phyloP scores from a whole-genome alignment of 2,329 filamentous ascomycete species.

The Incumbomyces delicatus region DNA sequence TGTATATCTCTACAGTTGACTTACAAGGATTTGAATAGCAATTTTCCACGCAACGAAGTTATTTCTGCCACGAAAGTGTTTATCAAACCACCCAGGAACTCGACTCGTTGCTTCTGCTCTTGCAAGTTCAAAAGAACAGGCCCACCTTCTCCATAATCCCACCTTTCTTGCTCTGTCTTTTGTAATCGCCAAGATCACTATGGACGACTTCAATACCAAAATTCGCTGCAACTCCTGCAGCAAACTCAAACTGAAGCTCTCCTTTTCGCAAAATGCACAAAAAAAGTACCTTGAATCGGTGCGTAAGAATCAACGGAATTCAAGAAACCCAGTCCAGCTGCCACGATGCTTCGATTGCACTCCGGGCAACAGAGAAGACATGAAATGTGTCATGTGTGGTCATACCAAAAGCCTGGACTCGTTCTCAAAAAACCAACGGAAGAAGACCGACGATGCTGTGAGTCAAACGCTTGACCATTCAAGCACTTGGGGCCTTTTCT shows the following conservation, averaged over 20 bases:
- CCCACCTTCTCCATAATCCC: too few species aligned
- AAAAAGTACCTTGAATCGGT: constrained; percentile 3
- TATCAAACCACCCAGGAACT: too few species aligned
- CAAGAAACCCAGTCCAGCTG: background rate
- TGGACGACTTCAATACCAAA: background rate
- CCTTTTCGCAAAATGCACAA: background rate
- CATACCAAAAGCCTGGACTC: constrained; percentile 37
- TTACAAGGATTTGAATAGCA: too few species aligned
- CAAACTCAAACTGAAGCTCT: background rate
- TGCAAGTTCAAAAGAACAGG: too few species aligned
- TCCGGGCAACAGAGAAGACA: constrained; percentile 25
- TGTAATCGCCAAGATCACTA: background rate
- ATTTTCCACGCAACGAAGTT: too few species aligned
- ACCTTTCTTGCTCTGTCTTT: too few species aligned
- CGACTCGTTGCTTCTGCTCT: too few species aligned
- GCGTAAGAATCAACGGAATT: background rate
- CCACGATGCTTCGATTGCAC: constrained; percentile 4
- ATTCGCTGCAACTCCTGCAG: constrained; percentile 1
- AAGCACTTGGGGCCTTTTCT: background rate
- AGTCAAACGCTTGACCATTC: constrained; percentile 16
- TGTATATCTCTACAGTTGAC: background rate
- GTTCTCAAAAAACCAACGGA: constrained; percentile 42
- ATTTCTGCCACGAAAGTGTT: too few species aligned
- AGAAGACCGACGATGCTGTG: constrained; percentile 37
- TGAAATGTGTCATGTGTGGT: constrained; percentile 40